A percentile compares a stretch with the other conserved stretches of the same genome.
phyloP scores from a whole-genome alignment of 2,329 filamentous ascomycete species.

The Colletotrichum nymphaeae region DNA sequence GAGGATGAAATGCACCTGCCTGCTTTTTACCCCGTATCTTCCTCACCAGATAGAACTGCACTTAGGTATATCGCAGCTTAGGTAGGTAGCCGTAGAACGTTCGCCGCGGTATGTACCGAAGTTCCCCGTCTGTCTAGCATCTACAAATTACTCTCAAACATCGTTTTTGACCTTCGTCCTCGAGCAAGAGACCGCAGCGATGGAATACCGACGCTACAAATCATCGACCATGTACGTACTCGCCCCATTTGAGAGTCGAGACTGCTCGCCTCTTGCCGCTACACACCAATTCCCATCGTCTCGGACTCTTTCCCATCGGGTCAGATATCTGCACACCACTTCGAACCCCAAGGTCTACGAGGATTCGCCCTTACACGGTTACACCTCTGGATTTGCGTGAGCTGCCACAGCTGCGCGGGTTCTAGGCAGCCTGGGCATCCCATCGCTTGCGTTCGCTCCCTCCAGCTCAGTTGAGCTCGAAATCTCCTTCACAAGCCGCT shows the following conservation, averaged over 20 bases:
- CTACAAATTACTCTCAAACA: background rate
- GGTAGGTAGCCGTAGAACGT: background rate
- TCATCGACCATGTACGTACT: background rate
- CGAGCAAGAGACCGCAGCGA: background rate
- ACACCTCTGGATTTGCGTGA: background rate
- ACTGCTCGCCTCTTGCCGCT: background rate
- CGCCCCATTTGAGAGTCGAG: background rate
- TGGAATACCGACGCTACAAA: background rate
- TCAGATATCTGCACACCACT: background rate
- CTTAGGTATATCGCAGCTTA: background rate
- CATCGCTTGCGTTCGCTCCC: constrained; percentile 12
- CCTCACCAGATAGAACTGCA: no score
- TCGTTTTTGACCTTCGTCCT: background rate
- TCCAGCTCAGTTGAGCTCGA: background rate
- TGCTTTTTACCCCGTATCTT: no score
- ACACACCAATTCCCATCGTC: background rate
- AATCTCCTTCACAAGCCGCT: background rate
- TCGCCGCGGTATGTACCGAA: background rate
- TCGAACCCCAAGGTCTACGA: background rate
- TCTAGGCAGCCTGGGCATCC: background rate
- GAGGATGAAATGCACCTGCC: background rate
- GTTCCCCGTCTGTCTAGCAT: background rate
- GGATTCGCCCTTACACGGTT: background rate
- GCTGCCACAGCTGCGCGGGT: background rate
- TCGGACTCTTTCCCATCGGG: background rate